These are phyloP conservation scores for Exophiala lecanii-corni DNA, from an alignment of 2,329 filamentous ascomycete genomes.

Conservation along the genomic window DNA sequence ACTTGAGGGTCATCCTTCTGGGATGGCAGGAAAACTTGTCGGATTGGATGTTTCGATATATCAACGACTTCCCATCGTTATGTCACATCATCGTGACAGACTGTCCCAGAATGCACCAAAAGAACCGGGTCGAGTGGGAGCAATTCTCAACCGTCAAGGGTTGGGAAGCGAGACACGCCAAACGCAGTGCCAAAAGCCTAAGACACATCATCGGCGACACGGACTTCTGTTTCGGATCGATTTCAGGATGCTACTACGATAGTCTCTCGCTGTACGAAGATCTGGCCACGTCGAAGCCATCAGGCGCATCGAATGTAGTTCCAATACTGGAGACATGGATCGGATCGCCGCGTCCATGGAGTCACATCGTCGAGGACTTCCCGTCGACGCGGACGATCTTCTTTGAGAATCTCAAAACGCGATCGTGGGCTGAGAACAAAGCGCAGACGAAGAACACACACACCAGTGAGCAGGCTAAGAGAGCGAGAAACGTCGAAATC, in stretches of 20 bases:
- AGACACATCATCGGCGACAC: conserved; percentile 33
- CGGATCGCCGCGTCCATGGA: conserved; percentile 22
- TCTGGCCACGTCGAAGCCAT: conserved; percentile 6
- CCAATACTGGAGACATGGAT: conserved; percentile 26
- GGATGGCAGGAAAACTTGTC: conserved; percentile 32
- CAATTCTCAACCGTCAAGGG: conserved; percentile 25
- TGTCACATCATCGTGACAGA: conserved; percentile 33
- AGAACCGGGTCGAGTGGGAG: conserved; percentile 24
- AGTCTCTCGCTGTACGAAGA: conserved; percentile 13
- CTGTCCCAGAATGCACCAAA: conserved; percentile 30
- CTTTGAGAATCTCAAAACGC: conserved; percentile 22
- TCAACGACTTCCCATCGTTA: conserved; percentile 34
- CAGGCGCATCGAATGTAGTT: conserved; percentile 8
- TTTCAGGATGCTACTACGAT: conserved; percentile 24
- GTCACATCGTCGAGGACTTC: conserved; percentile 27
- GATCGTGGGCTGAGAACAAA: conserved; percentile 1
- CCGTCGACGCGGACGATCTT: conserved; percentile 26
- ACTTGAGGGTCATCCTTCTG: conserved; percentile 37
- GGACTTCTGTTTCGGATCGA: conserved; percentile 15
- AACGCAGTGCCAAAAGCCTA: conserved; percentile 26
- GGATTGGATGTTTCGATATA: conserved; percentile 31
- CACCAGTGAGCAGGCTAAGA: conserved; percentile 13
- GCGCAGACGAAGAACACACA: neutral
- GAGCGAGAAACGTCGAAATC: conserved; percentile 13
- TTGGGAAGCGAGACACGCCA: conserved; percentile 29